phyloP scores from a whole-genome alignment of 805 yeast species.

The Spathaspora gorwiae region DNA sequence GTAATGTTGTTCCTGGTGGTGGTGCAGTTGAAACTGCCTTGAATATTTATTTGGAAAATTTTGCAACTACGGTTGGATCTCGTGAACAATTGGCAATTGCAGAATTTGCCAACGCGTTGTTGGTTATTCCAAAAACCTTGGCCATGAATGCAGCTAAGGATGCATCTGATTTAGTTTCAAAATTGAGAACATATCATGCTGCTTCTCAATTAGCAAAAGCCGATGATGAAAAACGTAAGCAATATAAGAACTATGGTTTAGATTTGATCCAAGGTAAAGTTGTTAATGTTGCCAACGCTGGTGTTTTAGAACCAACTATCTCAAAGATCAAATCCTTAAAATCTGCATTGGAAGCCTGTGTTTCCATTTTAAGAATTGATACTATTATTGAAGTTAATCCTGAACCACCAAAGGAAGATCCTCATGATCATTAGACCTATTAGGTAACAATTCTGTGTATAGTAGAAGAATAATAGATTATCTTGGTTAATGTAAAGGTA shows the following conservation, averaged over 20 bases:
- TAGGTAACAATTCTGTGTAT: neutral
- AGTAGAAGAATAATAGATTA: neutral
- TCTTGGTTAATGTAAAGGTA: neutral
- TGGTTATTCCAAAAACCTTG: constrained; percentile 91
- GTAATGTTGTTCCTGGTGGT: constrained; percentile 96
- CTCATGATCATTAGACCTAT: constrained; percentile 64
- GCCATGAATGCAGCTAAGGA: constrained; percentile 98
- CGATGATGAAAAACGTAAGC: constrained; percentile 78
- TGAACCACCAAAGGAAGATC: constrained; percentile 87
- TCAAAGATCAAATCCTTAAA: constrained; percentile 89
- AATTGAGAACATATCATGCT: constrained; percentile 92
- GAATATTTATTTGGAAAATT: constrained; percentile 90
- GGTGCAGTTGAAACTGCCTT: constrained; percentile 98
- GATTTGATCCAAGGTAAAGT: constrained; percentile 89
- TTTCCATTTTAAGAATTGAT: constrained; percentile 94
- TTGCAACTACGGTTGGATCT: constrained; percentile 96
- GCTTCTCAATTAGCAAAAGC: constrained; percentile 84
- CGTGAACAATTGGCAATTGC: constrained; percentile 98
- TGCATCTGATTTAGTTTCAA: constrained; percentile 89
- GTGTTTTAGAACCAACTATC: constrained; percentile 94
- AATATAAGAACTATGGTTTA: constrained; percentile 87
- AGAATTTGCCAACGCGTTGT: constrained; percentile 87
- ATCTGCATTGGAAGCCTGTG: constrained; percentile 96
- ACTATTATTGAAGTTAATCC: constrained; percentile 98
- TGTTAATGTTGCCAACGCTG: constrained; percentile 75